Evolutionary conservation across 768 basidiomycete genomes (phyloP).

Genomic region (Lactarius vividus): DNA sequence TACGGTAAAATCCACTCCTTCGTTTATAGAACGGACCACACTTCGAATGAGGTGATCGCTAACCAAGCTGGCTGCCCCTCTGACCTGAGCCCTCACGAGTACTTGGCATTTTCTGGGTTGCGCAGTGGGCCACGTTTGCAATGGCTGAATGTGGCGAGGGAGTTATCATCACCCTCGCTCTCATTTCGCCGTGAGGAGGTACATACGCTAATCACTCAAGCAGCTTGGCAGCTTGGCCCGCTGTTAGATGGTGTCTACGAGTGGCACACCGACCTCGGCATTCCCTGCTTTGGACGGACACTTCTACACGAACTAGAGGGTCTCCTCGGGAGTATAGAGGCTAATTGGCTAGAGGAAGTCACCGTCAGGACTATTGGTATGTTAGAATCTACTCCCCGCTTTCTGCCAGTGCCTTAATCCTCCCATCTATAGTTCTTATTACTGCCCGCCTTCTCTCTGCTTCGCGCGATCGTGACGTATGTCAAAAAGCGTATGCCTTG

Average conservation of each 20-base stretch:
- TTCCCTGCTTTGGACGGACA: constrained; percentile 36
- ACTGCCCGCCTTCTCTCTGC: too few relatives aligned
- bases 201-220: constrained; percentile 42
- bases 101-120: constrained; percentile 42
- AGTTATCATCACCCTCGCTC: constrained; percentile 39
- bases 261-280: constrained; percentile 42
- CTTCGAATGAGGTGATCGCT: constrained; percentile 43
- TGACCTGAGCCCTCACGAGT: constrained; percentile 46
- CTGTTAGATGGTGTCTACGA: constrained; percentile 21
- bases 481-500: background rate
- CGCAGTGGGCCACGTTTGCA: constrained; percentile 46
- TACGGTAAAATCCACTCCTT: background rate
- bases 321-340: constrained; percentile 38
- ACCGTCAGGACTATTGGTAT: background rate
- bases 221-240: constrained; percentile 43
- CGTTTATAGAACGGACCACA: constrained; percentile 10
- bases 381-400: too few relatives aligned
- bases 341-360: constrained; percentile 39
- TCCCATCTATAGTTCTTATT: too few relatives aligned
- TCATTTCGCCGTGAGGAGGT: constrained; percentile 41
- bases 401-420: too few relatives aligned
- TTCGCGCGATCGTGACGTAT: too few relatives aligned
- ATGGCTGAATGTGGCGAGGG: constrained; percentile 33
- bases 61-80: constrained; percentile 40
- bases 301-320: constrained; percentile 38